phyloP scores from a whole-genome alignment of 1,139 yeast species.

The Waltiozyma sp. region DNA sequence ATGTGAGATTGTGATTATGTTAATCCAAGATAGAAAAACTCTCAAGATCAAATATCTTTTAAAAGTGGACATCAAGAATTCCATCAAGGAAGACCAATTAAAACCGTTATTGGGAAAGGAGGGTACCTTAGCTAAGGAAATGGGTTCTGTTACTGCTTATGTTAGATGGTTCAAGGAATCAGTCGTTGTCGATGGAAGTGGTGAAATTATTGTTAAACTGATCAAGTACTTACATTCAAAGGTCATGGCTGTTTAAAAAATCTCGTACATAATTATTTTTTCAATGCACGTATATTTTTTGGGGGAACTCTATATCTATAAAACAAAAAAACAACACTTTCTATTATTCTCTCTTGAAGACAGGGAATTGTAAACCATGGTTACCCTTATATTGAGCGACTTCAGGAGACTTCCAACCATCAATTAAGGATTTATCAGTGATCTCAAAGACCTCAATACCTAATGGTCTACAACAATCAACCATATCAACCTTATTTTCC shows the following conservation, averaged over 20 bases:
- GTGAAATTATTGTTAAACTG: background rate
- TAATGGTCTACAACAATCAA: constrained; percentile 51
- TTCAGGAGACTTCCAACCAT: constrained; percentile 41
- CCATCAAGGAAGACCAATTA: background rate
- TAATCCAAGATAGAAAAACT: background rate
- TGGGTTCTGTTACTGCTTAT: no score
- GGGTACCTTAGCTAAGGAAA: background rate
- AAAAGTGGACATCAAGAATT: background rate
- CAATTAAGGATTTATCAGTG: constrained; percentile 33
- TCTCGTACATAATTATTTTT: no score
- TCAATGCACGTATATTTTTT: no score
- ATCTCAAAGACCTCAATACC: constrained; percentile 50
- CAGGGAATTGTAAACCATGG: constrained; percentile 35
- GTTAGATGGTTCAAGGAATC: background rate
- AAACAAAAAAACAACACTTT: no score
- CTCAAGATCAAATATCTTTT: no score
- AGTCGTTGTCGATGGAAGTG: background rate
- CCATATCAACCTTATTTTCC: constrained; percentile 38
- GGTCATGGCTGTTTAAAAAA: background rate
- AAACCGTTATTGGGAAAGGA: background rate
- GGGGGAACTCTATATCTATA: no score
- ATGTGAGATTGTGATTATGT: background rate
- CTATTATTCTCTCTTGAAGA: constrained; percentile 9
- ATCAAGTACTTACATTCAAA: background rate
- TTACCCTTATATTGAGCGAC: constrained; percentile 41